These are phyloP conservation scores for Calophaca sinica DNA, from an alignment of 306 rosid species.

Conservation along the genomic window DNA sequence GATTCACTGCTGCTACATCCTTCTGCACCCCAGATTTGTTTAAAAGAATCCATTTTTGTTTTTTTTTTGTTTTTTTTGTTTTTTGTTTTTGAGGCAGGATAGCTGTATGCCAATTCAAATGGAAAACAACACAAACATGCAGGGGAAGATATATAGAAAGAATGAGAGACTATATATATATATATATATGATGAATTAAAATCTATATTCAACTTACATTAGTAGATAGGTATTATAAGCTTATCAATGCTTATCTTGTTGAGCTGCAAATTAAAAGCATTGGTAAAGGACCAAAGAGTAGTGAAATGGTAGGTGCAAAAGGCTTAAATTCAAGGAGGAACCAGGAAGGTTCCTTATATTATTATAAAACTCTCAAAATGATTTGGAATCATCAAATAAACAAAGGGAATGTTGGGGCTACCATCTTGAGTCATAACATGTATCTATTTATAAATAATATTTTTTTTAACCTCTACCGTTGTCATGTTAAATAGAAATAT, in stretches of 20 bases:
- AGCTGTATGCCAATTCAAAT: no score
- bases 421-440: conserved; percentile 43
- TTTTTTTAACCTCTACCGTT: conserved; percentile 47
- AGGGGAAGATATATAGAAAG: conserved; percentile 3
- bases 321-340: conserved; percentile 51
- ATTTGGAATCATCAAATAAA: conserved; percentile 46
- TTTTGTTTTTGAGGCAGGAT: not conserved
- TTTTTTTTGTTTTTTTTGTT: no score
- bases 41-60: conserved; percentile 52
- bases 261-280: conserved; percentile 38
- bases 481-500: conserved; percentile 48
- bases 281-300: conserved; percentile 42
- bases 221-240: conserved; percentile 34
- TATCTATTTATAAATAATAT: conserved; percentile 43
- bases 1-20: conserved; percentile 89
- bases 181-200: conserved; percentile 41
- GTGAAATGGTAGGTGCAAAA: conserved; percentile 50
- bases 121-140: no score
- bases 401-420: conserved; percentile 57
- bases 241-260: conserved; percentile 39
- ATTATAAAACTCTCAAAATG: conserved; percentile 35
- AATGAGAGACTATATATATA: conserved; percentile 44
- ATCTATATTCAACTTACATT: conserved; percentile 47
- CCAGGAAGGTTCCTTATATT: conserved; percentile 56
- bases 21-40: conserved; percentile 62